A percentile compares a stretch with the other conserved stretches of the same genome.
phyloP scores from a whole-genome alignment of 2,329 filamentous ascomycete species.

The Cladosporium sp. region DNA sequence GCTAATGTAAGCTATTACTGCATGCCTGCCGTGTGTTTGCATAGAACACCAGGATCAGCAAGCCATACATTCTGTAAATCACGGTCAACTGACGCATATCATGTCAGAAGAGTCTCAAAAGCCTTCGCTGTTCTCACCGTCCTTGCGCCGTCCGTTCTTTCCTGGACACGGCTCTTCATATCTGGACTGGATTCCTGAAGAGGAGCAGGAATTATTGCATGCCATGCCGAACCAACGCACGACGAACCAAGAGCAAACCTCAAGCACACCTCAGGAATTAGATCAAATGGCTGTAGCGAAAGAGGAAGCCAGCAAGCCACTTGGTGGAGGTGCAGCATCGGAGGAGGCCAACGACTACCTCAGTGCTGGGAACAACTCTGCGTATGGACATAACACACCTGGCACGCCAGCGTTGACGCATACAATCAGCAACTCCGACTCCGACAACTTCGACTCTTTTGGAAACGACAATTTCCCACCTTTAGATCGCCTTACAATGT shows the following conservation, averaged over 20 bases:
- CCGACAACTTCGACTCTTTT: constrained; percentile 73
- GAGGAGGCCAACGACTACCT: constrained; percentile 28
- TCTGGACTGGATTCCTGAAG: constrained; percentile 16
- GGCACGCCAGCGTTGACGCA: constrained; percentile 61
- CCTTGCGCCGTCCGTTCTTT: constrained; percentile 23
- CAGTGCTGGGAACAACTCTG: constrained; percentile 35
- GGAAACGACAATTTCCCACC: constrained; percentile 82
- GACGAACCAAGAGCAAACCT: constrained; percentile 5
- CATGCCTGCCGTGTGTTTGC: background rate
- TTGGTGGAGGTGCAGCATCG: constrained; percentile 3
- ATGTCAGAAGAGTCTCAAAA: background rate
- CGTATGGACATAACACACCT: constrained; percentile 30
- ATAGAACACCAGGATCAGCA: too few relatives aligned
- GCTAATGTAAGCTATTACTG: background rate
- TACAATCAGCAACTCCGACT: constrained; percentile 69
- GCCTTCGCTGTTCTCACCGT: background rate
- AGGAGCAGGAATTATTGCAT: background rate
- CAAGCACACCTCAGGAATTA: constrained; percentile 14
- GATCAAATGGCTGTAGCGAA: constrained; percentile 30
- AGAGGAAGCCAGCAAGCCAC: constrained; percentile 24
- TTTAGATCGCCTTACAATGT: constrained; percentile 81
- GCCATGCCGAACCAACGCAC: background rate
- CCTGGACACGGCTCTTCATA: constrained; percentile 25
- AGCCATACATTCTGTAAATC: background rate
- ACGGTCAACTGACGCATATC: background rate